Evolutionary conservation across 176 grass and related monocot genomes (phyloP), one percentile per base, ranked within the genome.

Genomic region (Avena insularis): DNA sequence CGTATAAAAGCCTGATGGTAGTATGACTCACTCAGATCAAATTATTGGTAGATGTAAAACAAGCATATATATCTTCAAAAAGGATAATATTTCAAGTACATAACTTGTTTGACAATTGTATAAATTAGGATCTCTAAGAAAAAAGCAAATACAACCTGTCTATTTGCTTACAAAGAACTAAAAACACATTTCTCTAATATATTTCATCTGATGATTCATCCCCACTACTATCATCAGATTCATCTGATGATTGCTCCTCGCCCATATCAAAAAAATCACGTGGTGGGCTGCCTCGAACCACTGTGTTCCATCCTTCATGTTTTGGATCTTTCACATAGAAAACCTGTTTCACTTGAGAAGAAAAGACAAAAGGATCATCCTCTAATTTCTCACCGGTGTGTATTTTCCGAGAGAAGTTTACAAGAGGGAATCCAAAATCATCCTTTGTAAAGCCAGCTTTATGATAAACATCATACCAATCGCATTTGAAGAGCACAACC

Each of bases 401-500:
- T 67, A 67, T 67, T n/a, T 51, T 62, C 0, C 61, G 61, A n/a
- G 60, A 53, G 23, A 81, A 48, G 23, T 81, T 81, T 0, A 66
- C 61, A 66, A 51, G 45, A 6, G 60, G 17, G 15, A 81, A 81
- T 20, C 79, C 79, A 51, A 81, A 66, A 5, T 66, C 61, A 66
- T 81, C 60, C 14, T 7, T 10, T 5, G 5, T 12, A 5, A 80
- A 9, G 2, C 58, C 40, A 80, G 78, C 40, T 79, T 74, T 49
- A 14, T 25, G 71, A 74, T 74, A n/a, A 35, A 74, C 71, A 74
- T 74, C 71, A 74, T 74, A 74, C 66, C 66, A 69, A 69, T 69
- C 66, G 16, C 66, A 69, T 38, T 69, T 69, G 66, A 69, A 69
- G 33, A 69, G 8, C 33, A 69, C 33, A 36, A 40, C 66, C 66